These are phyloP conservation scores for Alternaria dauci DNA, from an alignment of 2,329 filamentous ascomycete species.

Conservation along the genomic window DNA sequence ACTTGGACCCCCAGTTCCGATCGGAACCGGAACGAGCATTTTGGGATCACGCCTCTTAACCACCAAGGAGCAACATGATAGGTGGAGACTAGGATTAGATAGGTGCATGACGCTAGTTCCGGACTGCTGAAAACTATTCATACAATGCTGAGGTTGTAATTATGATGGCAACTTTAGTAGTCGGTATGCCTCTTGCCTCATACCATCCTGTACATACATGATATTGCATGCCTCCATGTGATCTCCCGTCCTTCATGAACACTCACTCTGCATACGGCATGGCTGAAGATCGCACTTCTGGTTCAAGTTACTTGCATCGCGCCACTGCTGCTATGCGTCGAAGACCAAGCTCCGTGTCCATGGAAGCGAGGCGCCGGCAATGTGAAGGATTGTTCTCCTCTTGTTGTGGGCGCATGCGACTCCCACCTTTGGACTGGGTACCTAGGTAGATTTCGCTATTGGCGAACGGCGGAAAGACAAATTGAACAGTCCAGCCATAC, in stretches of 20 bases:
- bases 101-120: not conserved
- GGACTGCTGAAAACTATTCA: not conserved
- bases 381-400: not conserved
- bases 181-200: no score
- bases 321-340: not conserved
- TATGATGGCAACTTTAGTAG: no score
- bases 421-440: not conserved
- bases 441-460: not conserved
- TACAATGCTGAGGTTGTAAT: not conserved
- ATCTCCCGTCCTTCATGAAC: not conserved
- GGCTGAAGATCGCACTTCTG: not conserved
- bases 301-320: not conserved
- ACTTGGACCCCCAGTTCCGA: conserved; percentile 11
- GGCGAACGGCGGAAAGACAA: not conserved
- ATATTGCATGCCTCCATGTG: not conserved
- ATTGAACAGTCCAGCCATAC: not conserved
- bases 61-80: not conserved
- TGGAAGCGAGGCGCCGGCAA: not conserved
- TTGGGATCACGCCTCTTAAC: not conserved
- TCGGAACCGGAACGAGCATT: conserved; percentile 10
- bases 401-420: no score
- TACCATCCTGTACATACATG: not conserved
- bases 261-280: not conserved
- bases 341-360: no score
- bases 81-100: not conserved